phyloP scores from a whole-genome alignment of 2,329 filamentous ascomycete genomes.

The Botrytis byssoidea region DNA sequence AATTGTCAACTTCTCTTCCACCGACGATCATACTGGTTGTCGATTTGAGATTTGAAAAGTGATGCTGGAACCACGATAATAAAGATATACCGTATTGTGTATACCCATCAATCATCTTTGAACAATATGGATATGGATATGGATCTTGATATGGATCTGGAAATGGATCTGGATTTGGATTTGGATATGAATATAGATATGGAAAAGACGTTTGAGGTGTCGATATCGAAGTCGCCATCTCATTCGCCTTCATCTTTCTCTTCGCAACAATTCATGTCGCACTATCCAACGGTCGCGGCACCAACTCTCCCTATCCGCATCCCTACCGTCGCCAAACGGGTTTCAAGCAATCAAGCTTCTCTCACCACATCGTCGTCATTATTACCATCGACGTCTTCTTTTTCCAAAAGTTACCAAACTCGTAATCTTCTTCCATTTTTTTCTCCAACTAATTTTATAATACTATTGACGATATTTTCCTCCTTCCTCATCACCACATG shows the following conservation, averaged over 20 bases:
- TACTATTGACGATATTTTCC: constrained; percentile 28
- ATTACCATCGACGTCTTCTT: background rate
- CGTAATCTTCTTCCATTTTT: constrained; percentile 20
- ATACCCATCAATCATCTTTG: background rate
- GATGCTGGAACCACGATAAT: constrained; percentile 38
- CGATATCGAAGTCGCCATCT: background rate
- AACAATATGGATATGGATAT: background rate
- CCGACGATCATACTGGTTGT: constrained; percentile 6
- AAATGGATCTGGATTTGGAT: too few species aligned
- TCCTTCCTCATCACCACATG: constrained; percentile 32
- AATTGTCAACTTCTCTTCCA: background rate
- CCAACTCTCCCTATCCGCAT: background rate
- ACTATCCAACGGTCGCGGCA: constrained; percentile 4
- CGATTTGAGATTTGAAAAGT: constrained; percentile 18
- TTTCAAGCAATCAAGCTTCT: background rate
- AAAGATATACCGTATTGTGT: constrained; percentile 17
- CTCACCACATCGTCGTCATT: background rate
- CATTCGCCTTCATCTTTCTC: background rate
- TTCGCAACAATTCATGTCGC: constrained; percentile 11
- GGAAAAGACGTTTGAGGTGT: background rate
- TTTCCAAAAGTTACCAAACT: background rate
- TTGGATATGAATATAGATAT: background rate
- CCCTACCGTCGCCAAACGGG: background rate
- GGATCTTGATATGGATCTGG: too few species aligned
- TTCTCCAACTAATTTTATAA: constrained; percentile 28